Percentiles rank a stretch among this genome's conserved stretches.
Evolutionary conservation across 2,329 filamentous ascomycete species (phyloP).

Genomic region (Aureobasidium musti): DNA sequence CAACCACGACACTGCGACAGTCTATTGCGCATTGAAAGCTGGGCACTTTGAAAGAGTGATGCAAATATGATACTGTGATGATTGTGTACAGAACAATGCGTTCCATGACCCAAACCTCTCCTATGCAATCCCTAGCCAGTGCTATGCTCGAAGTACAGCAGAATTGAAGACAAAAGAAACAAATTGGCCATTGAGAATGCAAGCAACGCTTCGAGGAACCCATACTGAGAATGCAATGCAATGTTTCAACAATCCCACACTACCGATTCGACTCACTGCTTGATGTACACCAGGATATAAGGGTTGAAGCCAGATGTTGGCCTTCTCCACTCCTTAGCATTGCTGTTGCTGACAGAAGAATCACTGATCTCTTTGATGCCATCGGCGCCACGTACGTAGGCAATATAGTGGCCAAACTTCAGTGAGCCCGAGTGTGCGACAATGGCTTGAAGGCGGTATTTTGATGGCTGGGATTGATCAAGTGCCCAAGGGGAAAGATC

Average conservation of each 20-base stretch:
- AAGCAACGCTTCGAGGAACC: background rate
- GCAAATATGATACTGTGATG: background rate
- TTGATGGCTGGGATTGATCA: slow-evolving; percentile 5
- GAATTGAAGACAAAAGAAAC: slow-evolving; percentile 1
- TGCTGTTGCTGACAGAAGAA: slow-evolving; percentile 7
- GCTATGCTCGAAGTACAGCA: background rate
- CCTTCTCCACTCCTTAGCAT: slow-evolving; percentile 19
- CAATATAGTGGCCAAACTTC: slow-evolving; percentile 33
- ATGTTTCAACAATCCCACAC: background rate
- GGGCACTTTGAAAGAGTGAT: background rate
- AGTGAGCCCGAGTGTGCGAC: slow-evolving; percentile 32
- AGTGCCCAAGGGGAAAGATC: slow-evolving; percentile 28
- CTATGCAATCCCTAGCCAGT: background rate
- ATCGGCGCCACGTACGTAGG: slow-evolving; percentile 35
- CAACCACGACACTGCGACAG: too few species aligned
- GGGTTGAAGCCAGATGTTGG: slow-evolving; percentile 30
- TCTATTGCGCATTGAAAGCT: too few species aligned
- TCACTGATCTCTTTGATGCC: slow-evolving; percentile 31
- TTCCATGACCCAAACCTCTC: background rate
- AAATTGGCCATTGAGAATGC: background rate
- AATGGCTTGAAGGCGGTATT: slow-evolving; percentile 33
- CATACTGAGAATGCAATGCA: background rate
- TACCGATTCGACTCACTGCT: slow-evolving; percentile 9
- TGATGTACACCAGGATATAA: slow-evolving; percentile 32
- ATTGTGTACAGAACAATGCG: slow-evolving; percentile 3